Percentiles rank a stretch among this genome's conserved stretches.
phyloP scores from a whole-genome alignment of 805 yeast genomes.

The Barnettozyma pratensis region DNA sequence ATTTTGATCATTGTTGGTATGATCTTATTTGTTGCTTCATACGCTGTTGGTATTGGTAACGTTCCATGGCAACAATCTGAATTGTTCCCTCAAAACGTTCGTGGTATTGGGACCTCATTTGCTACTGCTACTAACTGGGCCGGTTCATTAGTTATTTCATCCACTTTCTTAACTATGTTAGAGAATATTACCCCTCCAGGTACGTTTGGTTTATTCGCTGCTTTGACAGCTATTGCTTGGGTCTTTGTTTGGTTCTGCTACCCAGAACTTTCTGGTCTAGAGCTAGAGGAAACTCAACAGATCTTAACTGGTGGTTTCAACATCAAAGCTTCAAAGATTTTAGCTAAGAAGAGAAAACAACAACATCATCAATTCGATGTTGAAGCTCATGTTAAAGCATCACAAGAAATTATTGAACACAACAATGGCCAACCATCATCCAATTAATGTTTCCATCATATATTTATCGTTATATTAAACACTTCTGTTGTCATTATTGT shows the following conservation, averaged over 20 bases:
- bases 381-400: conserved; percentile 22
- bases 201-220: conserved; percentile 88
- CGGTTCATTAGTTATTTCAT: conserved; percentile 85
- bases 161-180: conserved; percentile 92
- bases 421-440: neutral
- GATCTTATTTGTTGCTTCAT: conserved; percentile 83
- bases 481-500: too few relatives aligned
- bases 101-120: conserved; percentile 87
- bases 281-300: conserved; percentile 85
- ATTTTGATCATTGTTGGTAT: conserved; percentile 78
- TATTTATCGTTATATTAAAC: neutral
- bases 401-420: conserved; percentile 26
- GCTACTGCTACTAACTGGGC: conserved; percentile 96
- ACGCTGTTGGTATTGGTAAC: conserved; percentile 94
- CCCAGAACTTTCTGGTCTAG: conserved; percentile 89
- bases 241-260: conserved; percentile 76
- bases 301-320: conserved; percentile 82
- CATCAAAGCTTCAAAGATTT: conserved; percentile 55
- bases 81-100: conserved; percentile 86
- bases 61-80: conserved; percentile 99
- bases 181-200: conserved; percentile 92
- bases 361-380: conserved; percentile 18
- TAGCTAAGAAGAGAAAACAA: conserved; percentile 43
- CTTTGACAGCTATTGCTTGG: conserved; percentile 65
- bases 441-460: neutral